Conservation (phyloP, 2,329 filamentous ascomycete genomes). For the Chrysoporthe austroafricana region DNA sequence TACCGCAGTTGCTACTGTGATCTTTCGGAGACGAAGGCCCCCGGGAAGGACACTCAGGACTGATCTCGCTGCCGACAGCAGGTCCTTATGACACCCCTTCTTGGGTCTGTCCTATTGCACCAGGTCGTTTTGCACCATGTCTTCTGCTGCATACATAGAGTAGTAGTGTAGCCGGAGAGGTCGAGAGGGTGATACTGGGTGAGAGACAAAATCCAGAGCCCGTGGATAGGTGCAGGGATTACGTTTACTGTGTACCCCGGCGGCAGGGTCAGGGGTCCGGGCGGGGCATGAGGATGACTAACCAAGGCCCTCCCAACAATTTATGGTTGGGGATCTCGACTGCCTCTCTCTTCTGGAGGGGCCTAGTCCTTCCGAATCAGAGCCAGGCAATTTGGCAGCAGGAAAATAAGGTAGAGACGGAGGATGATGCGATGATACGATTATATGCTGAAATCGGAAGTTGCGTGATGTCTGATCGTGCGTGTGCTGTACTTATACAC, state of each 20-base stretch:
- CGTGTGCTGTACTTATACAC: not conserved
- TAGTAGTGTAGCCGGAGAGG: too few relatives aligned
- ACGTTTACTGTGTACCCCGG: too few relatives aligned
- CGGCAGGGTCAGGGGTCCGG: not conserved
- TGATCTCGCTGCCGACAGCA: not conserved
- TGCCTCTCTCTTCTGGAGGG: not conserved
- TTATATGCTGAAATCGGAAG: not conserved
- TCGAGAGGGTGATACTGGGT: not conserved
- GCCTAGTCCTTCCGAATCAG: not conserved
- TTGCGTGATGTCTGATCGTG: not conserved
- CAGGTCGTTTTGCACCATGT: not conserved
- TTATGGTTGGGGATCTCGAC: constrained; percentile 5
- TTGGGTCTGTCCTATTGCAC: not conserved
- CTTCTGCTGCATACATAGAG: not conserved
- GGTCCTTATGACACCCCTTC: not conserved
- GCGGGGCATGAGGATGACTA: not conserved
- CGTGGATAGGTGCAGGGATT: not conserved
- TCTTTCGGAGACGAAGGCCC: not conserved
- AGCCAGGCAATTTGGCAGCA: not conserved
- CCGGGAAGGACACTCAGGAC: too few relatives aligned
- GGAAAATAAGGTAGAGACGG: not conserved
- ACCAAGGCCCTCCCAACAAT: constrained; percentile 14
- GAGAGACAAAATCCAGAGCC: not conserved
- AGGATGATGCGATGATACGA: constrained; percentile 1
- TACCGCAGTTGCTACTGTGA: not conserved